Conservation (phyloP, 768 basidiomycete species). For the Tylopilus sp. region DNA sequence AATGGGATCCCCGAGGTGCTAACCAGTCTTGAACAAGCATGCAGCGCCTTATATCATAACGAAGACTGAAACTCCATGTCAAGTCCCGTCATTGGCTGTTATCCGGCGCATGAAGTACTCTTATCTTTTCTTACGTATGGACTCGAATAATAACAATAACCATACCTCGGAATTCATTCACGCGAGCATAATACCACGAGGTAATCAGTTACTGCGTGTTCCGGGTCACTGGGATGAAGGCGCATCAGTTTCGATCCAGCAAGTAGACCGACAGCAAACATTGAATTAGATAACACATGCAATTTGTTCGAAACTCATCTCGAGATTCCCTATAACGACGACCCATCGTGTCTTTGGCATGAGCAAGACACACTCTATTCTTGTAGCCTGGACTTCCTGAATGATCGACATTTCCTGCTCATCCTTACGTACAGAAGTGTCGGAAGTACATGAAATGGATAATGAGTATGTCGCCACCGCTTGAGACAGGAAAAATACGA, state of each 20-base stretch:
- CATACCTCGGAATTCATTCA: slow-evolving; percentile 97
- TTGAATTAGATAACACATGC: slow-evolving; percentile 86
- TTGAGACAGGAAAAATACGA: slow-evolving; percentile 15
- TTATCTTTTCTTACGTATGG: slow-evolving; percentile 62
- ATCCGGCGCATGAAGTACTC: slow-evolving; percentile 90
- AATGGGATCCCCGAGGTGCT: slow-evolving; percentile 92
- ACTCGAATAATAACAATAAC: slow-evolving; percentile 12
- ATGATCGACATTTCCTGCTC: slow-evolving; percentile 93
- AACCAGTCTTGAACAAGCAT: slow-evolving; percentile 92
- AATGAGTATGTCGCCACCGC: not conserved
- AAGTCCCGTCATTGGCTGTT: slow-evolving; percentile 80
- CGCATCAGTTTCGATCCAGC: slow-evolving; percentile 15
- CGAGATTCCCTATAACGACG: slow-evolving; percentile 97
- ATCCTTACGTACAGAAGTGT: slow-evolving; percentile 62
- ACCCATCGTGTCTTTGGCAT: slow-evolving; percentile 52
- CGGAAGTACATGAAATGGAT: slow-evolving; percentile 39
- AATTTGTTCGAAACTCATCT: slow-evolving; percentile 64
- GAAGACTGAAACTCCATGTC: slow-evolving; percentile 90
- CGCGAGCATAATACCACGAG: slow-evolving; percentile 93
- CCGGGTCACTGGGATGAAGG: slow-evolving; percentile 70
- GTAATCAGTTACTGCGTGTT: slow-evolving; percentile 94
- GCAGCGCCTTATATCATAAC: slow-evolving; percentile 86
- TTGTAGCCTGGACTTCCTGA: slow-evolving; percentile 78
- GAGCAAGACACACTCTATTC: slow-evolving; percentile 73
- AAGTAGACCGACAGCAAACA: slow-evolving; percentile 23